Evolutionary conservation across 2,329 filamentous ascomycete species (phyloP).

Genomic region (Fusarium domesticum): DNA sequence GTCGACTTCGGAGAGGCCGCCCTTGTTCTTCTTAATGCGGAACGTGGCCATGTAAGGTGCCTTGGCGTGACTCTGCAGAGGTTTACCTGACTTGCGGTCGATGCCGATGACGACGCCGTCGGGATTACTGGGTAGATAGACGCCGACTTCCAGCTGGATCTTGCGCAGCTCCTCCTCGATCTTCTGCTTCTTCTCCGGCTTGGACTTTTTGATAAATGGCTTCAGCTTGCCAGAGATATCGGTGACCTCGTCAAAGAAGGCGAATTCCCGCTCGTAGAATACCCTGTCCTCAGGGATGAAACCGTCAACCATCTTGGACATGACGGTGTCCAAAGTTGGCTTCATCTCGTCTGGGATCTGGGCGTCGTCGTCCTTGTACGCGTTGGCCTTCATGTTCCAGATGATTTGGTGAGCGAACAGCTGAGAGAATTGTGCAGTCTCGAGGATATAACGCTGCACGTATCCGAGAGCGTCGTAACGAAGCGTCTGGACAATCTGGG

Average conservation of each 20-base stretch:
- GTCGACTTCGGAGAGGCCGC: slow-evolving; percentile 50
- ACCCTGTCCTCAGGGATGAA: slow-evolving; percentile 75
- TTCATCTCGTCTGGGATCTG: slow-evolving; percentile 88
- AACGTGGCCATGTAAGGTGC: slow-evolving; percentile 99
- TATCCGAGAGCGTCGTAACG: slow-evolving; percentile 93
- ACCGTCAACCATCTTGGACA: slow-evolving; percentile 74
- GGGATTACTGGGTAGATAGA: slow-evolving; percentile 95
- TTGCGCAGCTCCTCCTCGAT: slow-evolving; percentile 98
- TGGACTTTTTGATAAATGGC: slow-evolving; percentile 85
- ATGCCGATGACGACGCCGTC: slow-evolving; percentile 97
- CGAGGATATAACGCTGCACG: slow-evolving; percentile 92
- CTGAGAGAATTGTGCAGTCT: slow-evolving; percentile 97
- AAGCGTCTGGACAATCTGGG: slow-evolving; percentile 93
- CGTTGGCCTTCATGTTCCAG: slow-evolving; percentile 99
- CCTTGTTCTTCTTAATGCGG: slow-evolving; percentile 80
- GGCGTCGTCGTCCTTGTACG: slow-evolving; percentile 94
- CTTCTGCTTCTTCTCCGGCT: slow-evolving; percentile 97
- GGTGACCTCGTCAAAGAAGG: slow-evolving; percentile 98
- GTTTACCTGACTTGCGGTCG: slow-evolving; percentile 95
- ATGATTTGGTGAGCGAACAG: slow-evolving; percentile 99
- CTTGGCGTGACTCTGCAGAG: slow-evolving; percentile 95
- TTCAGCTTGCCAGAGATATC: slow-evolving; percentile 93
- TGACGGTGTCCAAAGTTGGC: slow-evolving; percentile 87
- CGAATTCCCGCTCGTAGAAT: slow-evolving; percentile 93
- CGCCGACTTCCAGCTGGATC: slow-evolving; percentile 94